A percentile compares a stretch with the other conserved stretches of the same genome.
Evolutionary conservation across 2,329 filamentous ascomycete species (phyloP).

Genomic region (Neospermospora avenae): DNA sequence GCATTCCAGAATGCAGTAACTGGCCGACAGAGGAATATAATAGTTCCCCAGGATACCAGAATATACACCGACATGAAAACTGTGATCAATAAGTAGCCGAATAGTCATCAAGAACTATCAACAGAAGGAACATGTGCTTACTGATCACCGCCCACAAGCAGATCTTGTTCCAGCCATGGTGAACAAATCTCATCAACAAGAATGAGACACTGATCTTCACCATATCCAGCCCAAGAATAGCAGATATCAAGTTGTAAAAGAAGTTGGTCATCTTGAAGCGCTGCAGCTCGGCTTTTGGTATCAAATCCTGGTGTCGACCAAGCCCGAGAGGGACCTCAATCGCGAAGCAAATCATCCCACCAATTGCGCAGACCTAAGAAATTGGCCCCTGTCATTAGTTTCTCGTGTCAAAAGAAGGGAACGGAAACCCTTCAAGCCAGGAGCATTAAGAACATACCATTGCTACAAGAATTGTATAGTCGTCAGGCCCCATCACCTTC

Average conservation of each 20-base stretch:
- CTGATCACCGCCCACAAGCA: neutral
- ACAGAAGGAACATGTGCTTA: neutral
- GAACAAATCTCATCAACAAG: neutral
- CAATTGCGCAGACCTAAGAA: neutral
- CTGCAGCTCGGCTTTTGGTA: neutral
- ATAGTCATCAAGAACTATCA: neutral
- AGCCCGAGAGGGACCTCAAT: neutral
- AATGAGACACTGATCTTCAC: constrained; percentile 4
- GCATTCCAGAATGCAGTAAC: neutral
- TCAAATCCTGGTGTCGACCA: neutral
- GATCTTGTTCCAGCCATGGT: neutral
- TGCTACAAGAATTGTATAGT: constrained; percentile 43
- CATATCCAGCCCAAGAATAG: neutral
- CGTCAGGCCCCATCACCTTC: constrained; percentile 44
- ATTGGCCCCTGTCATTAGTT: neutral
- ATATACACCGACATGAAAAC: constrained; percentile 17
- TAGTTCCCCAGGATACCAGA: constrained; percentile 7
- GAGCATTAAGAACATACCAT: constrained; percentile 34
- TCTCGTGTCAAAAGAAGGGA: neutral
- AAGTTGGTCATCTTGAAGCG: neutral
- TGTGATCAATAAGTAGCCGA: constrained; percentile 6
- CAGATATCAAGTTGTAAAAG: constrained; percentile 1
- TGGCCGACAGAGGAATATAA: constrained; percentile 14
- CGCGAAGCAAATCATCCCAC: neutral
- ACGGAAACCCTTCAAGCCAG: neutral